Conservation (phyloP, 768 basidiomycete genomes). For the Pisolithus orientalis region DNA sequence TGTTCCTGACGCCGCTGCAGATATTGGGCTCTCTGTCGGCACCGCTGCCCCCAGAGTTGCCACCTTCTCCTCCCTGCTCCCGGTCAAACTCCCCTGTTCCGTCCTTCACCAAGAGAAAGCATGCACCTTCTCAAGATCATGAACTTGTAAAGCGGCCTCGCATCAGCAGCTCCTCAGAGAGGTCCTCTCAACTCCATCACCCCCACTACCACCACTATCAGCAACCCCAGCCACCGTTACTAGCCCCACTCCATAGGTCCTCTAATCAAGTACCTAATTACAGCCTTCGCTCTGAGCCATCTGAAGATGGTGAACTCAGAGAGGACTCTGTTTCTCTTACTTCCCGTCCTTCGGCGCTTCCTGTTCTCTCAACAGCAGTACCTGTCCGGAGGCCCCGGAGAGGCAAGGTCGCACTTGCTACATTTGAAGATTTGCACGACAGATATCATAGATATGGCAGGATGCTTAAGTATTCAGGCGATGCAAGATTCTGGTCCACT, state of each 20-base stretch:
- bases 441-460: constrained; percentile 67
- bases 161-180: constrained; percentile 17
- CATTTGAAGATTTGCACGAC: constrained; percentile 59
- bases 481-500: constrained; percentile 71
- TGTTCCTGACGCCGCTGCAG: constrained; percentile 25
- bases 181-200: constrained; percentile 22
- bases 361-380: constrained; percentile 32
- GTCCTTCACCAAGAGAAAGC: constrained; percentile 34
- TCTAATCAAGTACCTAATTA: constrained; percentile 17
- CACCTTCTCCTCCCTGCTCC: constrained; percentile 41
- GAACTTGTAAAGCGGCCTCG: constrained; percentile 29
- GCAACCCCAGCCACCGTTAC: constrained; percentile 18
- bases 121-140: constrained; percentile 19
- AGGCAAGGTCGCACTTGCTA: constrained; percentile 40
- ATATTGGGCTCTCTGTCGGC: constrained; percentile 33
- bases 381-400: constrained; percentile 66
- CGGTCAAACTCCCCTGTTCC: constrained; percentile 36
- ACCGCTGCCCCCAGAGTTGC: constrained; percentile 40
- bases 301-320: constrained; percentile 42
- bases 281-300: constrained; percentile 33
- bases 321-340: constrained; percentile 29
- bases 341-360: constrained; percentile 20
- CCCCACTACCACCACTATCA: constrained; percentile 22
- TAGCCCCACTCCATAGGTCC: constrained; percentile 11
- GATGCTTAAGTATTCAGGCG: constrained; percentile 78